phyloP scores from a whole-genome alignment of 495 filamentous ascomycete species.

The Parmelia sp. region DNA sequence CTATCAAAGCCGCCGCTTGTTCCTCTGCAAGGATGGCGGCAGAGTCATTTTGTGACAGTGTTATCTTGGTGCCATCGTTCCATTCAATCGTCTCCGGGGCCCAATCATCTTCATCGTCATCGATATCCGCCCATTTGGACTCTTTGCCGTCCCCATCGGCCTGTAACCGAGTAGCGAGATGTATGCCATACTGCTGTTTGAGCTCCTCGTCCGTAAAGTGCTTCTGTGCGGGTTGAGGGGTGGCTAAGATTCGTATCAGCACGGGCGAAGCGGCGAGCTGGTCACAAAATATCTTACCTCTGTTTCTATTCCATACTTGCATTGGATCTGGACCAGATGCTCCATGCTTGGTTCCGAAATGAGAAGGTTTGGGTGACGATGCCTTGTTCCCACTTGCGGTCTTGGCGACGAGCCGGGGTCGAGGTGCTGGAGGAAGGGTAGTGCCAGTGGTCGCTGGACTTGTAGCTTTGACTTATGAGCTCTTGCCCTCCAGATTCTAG shows the following conservation, averaged over 20 bases:
- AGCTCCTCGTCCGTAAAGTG: conserved; percentile 96
- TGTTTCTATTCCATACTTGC: conserved; percentile 96
- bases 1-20: conserved; percentile 30
- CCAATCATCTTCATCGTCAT: conserved; percentile 98
- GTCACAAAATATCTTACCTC: conserved; percentile 55
- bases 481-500: not conserved
- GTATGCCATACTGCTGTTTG: conserved; percentile 91
- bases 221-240: conserved; percentile 73
- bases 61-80: conserved; percentile 94
- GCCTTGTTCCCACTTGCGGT: conserved; percentile 51
- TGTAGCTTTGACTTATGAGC: conserved; percentile 33
- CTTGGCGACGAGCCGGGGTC: conserved; percentile 63
- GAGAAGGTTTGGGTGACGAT: conserved; percentile 42
- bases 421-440: conserved; percentile 41
- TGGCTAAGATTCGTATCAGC: conserved; percentile 44
- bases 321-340: conserved; percentile 57
- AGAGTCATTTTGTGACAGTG: conserved; percentile 59
- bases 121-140: conserved; percentile 96
- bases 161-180: conserved; percentile 85
- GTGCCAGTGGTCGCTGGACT: conserved; percentile 37
- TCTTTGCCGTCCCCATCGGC: conserved; percentile 76
- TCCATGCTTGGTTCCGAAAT: conserved; percentile 42
- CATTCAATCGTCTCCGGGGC: conserved; percentile 92
- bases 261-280: not conserved
- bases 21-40: conserved; percentile 36